A percentile compares a stretch with the other conserved stretches of the same genome.
phyloP scores from a whole-genome alignment of 176 grass and related monocot species.

The Lolium perenne region DNA sequence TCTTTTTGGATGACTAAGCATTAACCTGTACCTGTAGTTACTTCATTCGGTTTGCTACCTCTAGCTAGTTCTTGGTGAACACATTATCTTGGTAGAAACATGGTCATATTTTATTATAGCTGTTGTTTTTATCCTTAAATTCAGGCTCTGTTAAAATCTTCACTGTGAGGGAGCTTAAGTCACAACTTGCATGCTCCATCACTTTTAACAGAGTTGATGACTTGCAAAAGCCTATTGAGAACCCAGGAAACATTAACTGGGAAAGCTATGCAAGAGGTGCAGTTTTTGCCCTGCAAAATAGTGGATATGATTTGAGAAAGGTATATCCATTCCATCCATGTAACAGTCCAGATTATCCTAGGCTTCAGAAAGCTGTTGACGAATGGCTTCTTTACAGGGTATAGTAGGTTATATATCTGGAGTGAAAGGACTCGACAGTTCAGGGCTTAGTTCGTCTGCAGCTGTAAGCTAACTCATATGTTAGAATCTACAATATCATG shows the following conservation, averaged over 20 bases:
- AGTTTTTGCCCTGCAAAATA: conserved; percentile 84
- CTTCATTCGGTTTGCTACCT: not conserved
- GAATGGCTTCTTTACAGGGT: conserved; percentile 56
- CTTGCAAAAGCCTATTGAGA: conserved; percentile 66
- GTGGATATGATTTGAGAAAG: conserved; percentile 85
- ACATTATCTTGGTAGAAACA: conserved; percentile 26
- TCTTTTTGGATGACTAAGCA: not conserved
- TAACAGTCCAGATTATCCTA: conserved; percentile 26
- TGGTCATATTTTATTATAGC: not conserved
- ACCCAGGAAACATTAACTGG: conserved; percentile 77
- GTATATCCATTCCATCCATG: conserved; percentile 45
- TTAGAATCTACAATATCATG: conserved; percentile 15
- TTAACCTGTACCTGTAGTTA: not conserved
- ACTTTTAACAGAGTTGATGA: conserved; percentile 67
- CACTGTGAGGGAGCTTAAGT: conserved; percentile 26
- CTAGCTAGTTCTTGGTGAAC: conserved; percentile 27
- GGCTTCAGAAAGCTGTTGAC: conserved; percentile 15
- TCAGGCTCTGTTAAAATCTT: conserved; percentile 19
- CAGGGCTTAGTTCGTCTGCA: conserved; percentile 96
- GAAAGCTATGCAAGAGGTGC: conserved; percentile 86
- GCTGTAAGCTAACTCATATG: conserved; percentile 65
- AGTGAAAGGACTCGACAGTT: conserved; percentile 87
- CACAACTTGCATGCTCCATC: not conserved
- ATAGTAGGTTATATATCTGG: conserved; percentile 90
- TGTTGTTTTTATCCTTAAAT: conserved; percentile 3